Evolutionary conservation across 75 land plant species (phyloP), one percentile per base, ranked within the genome.

Genomic region (Isoetes taiwanensis): DNA sequence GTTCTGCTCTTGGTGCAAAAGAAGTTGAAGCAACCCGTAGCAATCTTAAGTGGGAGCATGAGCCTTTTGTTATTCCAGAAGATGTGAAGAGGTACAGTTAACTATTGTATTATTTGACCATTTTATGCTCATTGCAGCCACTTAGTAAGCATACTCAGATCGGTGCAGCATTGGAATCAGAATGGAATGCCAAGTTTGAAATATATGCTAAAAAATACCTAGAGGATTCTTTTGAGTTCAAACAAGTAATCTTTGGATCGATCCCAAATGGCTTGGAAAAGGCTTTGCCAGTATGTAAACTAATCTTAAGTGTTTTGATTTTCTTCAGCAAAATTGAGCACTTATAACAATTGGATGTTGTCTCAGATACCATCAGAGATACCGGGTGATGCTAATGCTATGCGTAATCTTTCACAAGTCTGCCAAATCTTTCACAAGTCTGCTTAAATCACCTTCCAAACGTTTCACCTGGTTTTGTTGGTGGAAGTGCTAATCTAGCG

Each of bases 21-120:
- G 97, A 91, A 74, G 95, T 91, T 2, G 89, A 81, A 39, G 97
- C 96, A 16, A 87, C 97, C 6, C 73, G 97, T 40, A 64, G 77
- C 56, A 91, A 87, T 64, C 70, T 91, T 54, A 85, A 75, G 35
- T 91, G 97, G 97, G 78, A 84, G 28, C 72, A 71, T 61, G 83
- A 76, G 74, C 97, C 97, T n/a, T 88, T 91, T 77, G 75, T 73
- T 46, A 85, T 84, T 19, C 97, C 95, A n/a, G 96, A 87, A 30
- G 97, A 87, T 59, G 97, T 91, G 27, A 83, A 83, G 68, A 79
- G 82, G 97, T 90, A 67, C n/a, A n/a, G n/a, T n/a, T n/a, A n/a
- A n/a, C n/a, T n/a, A n/a, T n/a, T n/a, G n/a, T n/a, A n/a, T n/a
- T n/a, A n/a, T n/a, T n/a, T n/a, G n/a, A n/a, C n/a, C n/a, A n/a